These are phyloP conservation scores for Fusarium sp. DNA, from an alignment of 2,329 filamentous ascomycete genomes.

Conservation along the genomic window DNA sequence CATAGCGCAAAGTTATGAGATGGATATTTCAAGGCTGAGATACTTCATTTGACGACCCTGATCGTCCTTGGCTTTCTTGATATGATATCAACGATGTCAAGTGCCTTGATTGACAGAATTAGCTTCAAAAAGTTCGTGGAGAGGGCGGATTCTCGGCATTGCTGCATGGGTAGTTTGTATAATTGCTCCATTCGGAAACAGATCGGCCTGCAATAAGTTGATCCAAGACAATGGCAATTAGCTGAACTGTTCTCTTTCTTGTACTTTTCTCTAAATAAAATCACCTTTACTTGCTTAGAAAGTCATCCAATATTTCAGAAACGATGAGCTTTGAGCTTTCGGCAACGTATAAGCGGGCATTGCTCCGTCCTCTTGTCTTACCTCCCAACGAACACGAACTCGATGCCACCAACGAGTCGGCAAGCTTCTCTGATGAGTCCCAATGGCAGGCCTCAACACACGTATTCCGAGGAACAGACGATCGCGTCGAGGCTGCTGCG, in stretches of 20 bases:
- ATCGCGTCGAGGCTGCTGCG: neutral
- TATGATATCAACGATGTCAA: neutral
- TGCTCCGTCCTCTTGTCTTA: neutral
- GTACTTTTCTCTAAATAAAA: neutral
- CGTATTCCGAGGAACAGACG: neutral
- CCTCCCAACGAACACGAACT: accelerated
- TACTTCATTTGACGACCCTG: neutral
- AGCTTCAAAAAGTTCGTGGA: neutral
- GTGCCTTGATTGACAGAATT: neutral
- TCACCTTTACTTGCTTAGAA: neutral
- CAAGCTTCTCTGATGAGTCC: neutral
- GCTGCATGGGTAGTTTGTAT: neutral
- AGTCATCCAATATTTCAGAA: neutral
- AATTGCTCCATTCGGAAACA: neutral
- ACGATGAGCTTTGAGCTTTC: neutral
- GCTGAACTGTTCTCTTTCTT: neutral
- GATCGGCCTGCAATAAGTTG: neutral
- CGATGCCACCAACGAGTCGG: neutral
- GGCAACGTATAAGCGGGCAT: neutral
- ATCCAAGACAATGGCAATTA: neutral
- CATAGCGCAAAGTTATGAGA: too few species aligned
- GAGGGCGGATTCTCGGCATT: neutral
- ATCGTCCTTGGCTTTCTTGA: too few species aligned
- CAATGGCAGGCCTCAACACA: neutral
- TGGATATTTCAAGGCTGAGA: too few species aligned